Evolutionary conservation across 2,329 filamentous ascomycete species (phyloP), one percentile per base, ranked within the genome.

Genomic region (Colletotrichum musicola): DNA sequence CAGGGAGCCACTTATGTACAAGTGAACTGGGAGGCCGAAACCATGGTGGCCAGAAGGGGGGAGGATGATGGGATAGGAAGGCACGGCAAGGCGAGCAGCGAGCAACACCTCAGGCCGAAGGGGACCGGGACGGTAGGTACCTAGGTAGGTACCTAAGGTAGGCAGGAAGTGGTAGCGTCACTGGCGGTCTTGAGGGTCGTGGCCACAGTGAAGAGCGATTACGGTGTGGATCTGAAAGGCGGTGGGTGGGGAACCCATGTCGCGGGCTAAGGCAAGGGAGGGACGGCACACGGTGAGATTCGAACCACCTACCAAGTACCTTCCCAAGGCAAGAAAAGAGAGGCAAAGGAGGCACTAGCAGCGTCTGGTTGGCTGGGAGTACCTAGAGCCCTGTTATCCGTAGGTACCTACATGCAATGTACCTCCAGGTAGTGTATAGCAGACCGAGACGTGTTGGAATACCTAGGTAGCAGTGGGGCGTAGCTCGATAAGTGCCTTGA

Each of bases 81-180:
- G 40, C 16, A 42, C 40, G 9, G 40, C 16, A 47, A 44, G 25
- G 60, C 50, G 20, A 44, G n/a, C 38, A 46, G 20, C 42, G 44
- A 49, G 61, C 58, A 50, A 35, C 30, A 35, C 30, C 30, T 35
- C 30, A 35, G 30, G 30, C n/a, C 53, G 53, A 50, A 64, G 35
- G 62, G 53, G 60, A 9, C 12, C 16, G 9, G 12, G 46, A 22
- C 12, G 20, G 46, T 22, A 22, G 46, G 46, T 22, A 49, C 7
- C 35, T 50, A 70, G 64, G 64, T 64, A 68, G 64, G 44, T n/a
- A n/a, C n/a, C n/a, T n/a, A n/a, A n/a, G n/a, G n/a, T n/a, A n/a
- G 64, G 64, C 68, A 68, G 64, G 44, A 57, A 57, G 57, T 18
- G 58, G 49, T 54, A 70, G 68, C 68, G 64, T 70, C 68, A 68